A percentile compares a stretch with the other conserved stretches of the same genome.
These are phyloP conservation scores for Oryza brachyantha DNA, from an alignment of 176 grass and related monocot genomes.

Conservation along the genomic window DNA sequence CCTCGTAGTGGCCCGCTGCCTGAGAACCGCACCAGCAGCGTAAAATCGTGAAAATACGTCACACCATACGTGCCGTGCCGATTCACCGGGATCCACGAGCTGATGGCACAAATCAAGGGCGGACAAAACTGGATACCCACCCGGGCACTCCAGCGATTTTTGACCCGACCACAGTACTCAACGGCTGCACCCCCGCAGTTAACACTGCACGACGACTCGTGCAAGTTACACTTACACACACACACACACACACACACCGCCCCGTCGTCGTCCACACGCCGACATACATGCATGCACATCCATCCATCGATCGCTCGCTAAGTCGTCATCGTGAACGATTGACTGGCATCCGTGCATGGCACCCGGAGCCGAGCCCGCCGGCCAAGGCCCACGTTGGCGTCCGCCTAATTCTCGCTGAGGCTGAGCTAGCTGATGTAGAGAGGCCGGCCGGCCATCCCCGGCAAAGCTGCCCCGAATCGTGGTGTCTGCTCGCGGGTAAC, in stretches of 20 bases:
- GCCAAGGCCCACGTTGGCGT: neutral
- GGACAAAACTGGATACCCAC: neutral
- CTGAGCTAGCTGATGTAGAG: neutral
- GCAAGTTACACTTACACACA: constrained; percentile 11
- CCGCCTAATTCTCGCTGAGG: neutral
- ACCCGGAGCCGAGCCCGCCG: neutral
- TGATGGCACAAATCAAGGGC: neutral
- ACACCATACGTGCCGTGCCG: neutral
- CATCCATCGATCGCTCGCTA: neutral
- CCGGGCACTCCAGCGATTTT: neutral
- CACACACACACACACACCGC: too few relatives aligned
- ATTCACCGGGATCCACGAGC: neutral
- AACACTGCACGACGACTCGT: constrained; percentile 14
- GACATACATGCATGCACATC: neutral
- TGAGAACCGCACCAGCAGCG: too few relatives aligned
- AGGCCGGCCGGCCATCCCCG: neutral
- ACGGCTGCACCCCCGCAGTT: neutral
- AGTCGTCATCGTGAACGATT: neutral
- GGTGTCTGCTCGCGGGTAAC: neutral
- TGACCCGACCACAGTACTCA: constrained; percentile 4
- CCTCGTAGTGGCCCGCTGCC: too few relatives aligned
- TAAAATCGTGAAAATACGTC: neutral
- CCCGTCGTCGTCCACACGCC: neutral
- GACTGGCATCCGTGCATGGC: neutral
- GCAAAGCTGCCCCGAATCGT: constrained; percentile 13